Conservation (phyloP, 2,329 filamentous ascomycete species). For the Chaetomium sp. region DNA sequence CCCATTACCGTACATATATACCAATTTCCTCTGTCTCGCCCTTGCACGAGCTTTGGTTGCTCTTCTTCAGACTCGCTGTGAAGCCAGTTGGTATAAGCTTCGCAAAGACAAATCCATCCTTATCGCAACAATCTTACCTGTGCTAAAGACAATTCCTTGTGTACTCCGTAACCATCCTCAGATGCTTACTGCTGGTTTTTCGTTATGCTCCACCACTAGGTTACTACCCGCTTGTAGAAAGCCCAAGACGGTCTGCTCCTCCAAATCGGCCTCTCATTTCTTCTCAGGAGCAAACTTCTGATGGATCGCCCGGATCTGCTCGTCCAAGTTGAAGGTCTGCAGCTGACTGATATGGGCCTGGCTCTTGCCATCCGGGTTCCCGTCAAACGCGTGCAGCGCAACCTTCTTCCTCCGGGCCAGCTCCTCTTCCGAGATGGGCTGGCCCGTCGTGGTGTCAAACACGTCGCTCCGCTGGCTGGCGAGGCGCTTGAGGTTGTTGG, state of each 20-base stretch:
- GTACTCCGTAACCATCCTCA: background rate
- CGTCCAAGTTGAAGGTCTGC: conserved; percentile 76
- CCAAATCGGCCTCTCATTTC: conserved; percentile 33
- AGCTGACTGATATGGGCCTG: conserved; percentile 58
- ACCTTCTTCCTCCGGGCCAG: conserved; percentile 74
- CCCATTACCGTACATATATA: conserved; percentile 15
- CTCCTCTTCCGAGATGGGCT: conserved; percentile 72
- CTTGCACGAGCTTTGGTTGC: background rate
- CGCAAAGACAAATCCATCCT: background rate
- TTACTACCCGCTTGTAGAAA: background rate
- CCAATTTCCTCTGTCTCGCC: conserved; percentile 4
- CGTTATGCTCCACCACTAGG: background rate
- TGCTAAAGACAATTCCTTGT: background rate
- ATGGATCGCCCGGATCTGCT: conserved; percentile 73
- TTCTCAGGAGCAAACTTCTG: conserved; percentile 53
- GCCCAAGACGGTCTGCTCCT: background rate
- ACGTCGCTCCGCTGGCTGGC: conserved; percentile 86
- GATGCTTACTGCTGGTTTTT: background rate
- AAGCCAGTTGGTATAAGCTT: conserved; percentile 27
- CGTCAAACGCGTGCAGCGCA: conserved; percentile 66
- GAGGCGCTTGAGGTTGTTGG: conserved; percentile 92
- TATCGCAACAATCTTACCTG: conserved; percentile 26
- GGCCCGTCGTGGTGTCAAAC: conserved; percentile 74
- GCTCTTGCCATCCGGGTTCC: conserved; percentile 61
- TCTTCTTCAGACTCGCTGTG: background rate